Evolutionary conservation across 306 rosid genomes (phyloP).

Genomic region (Medicago lupulina): DNA sequence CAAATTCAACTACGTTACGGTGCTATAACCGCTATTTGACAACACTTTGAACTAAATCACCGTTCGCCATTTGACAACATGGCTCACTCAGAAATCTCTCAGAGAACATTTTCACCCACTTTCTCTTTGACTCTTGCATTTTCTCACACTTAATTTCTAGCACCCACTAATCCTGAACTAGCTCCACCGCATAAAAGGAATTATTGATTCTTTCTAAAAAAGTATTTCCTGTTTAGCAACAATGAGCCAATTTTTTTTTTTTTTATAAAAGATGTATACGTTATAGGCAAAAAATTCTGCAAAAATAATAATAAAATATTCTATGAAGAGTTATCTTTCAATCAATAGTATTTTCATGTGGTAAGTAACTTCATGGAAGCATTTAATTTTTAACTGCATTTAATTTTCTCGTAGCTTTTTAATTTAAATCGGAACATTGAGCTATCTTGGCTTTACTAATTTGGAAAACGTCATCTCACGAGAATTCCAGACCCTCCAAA

Average conservation of each 20-base stretch:
- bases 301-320: not conserved
- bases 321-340: conserved; percentile 27
- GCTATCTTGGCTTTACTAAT: conserved; percentile 7
- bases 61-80: too few species aligned
- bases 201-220: not conserved
- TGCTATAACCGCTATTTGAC: too few species aligned
- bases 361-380: conserved; percentile 7
- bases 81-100: not conserved
- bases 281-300: not conserved
- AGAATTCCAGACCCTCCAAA: conserved; percentile 20
- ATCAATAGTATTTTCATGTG: conserved; percentile 7
- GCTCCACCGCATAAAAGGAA: conserved; percentile 12
- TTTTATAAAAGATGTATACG: not conserved
- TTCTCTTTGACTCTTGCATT: conserved; percentile 2
- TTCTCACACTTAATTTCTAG: not conserved
- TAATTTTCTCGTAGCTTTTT: not conserved
- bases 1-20: too few species aligned
- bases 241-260: not conserved
- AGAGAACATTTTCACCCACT: conserved; percentile 4
- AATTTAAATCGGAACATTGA: not conserved
- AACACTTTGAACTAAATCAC: too few species aligned
- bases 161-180: conserved; percentile 25
- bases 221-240: conserved; percentile 23
- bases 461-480: conserved; percentile 9
- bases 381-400: conserved; percentile 21